Base-by-base conservation (phyloP, 805 yeast genomes). In the Tetrapisispora arboricola region DNA sequence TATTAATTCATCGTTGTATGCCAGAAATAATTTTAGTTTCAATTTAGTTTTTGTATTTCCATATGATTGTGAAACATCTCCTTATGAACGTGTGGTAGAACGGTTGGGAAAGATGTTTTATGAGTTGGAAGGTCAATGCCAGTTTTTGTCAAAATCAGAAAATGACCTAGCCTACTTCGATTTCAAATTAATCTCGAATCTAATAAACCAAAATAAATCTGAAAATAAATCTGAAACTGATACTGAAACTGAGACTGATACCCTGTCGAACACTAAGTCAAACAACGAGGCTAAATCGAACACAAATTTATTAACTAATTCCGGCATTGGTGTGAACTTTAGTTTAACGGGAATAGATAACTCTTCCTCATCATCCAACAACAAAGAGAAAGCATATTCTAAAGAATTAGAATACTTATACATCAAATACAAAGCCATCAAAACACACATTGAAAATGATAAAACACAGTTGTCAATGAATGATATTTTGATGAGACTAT, bases 11-110 rank as follows among this genome's bases (percentile, higher is more conserved):
- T 58, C 78, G 7, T 73, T 74, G 43, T 92, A 92, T 59, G 84
- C 90, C 2, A 74, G 99, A 53, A 94, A 92, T 62, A 81, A 90
- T 16, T 92, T 90, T 68, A 84, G 78, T 50, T 92, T 92, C 72
- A 90, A 92, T 56, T 80, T 92, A 53, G 87, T 94, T 38, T 87
- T 90, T 64, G 94, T 94, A 0, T 88, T 94, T 61, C 81, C 80
- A 9, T 83, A 82, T 53, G 79, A 78, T 40, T 75, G 84, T 41
- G 94, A 86, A 49, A 75, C 90, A 0, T 74, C 84, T 1, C 87
- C 94, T 0, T 92, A 84, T 60, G 95, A 90, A 52, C 77, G 86
- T 11, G 84, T 90, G 4, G 80, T 92, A 26, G 72, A 78, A 39
- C 71, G 96, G 38, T 69, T 92, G 42, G 96, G 95, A 1, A 77